phyloP scores from a whole-genome alignment of 208 protist species.

The Crithidia expoeki region DNA sequence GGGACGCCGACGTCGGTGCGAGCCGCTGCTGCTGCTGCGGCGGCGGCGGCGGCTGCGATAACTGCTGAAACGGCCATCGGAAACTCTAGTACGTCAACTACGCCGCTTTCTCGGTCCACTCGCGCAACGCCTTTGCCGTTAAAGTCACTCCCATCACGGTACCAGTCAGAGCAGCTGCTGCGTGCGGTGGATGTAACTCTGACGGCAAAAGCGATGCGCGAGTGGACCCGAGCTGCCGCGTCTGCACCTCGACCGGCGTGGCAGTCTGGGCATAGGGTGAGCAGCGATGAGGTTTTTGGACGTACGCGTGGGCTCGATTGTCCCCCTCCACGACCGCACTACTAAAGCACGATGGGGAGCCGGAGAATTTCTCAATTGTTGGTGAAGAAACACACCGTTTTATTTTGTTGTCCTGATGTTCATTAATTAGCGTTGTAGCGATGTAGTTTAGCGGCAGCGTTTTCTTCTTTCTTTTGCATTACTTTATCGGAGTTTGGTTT shows the following conservation, averaged over 20 bases:
- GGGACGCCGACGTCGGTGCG: neutral
- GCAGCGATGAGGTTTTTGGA: slow-evolving; percentile 17
- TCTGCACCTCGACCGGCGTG: slow-evolving; percentile 16
- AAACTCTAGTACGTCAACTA: neutral
- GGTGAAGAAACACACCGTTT: too few relatives aligned
- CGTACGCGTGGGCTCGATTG: slow-evolving; percentile 4
- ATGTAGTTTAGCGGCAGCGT: too few relatives aligned
- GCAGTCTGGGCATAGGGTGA: neutral
- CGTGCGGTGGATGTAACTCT: neutral
- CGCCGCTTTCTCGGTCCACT: neutral
- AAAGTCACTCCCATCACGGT: neutral
- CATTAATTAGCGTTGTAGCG: too few relatives aligned
- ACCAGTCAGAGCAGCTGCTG: neutral
- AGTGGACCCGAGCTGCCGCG: slow-evolving; percentile 18
- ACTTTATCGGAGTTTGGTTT: too few relatives aligned
- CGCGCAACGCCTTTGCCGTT: neutral
- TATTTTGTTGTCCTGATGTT: too few relatives aligned
- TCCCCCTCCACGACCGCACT: slow-evolving; percentile 12
- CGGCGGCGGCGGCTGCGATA: too few relatives aligned
- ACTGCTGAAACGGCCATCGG: neutral
- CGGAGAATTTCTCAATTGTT: too few relatives aligned
- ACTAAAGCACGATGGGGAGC: too few relatives aligned
- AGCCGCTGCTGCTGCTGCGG: neutral
- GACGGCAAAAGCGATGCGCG: slow-evolving; percentile 14
- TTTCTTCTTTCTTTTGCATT: too few relatives aligned